These are phyloP conservation scores for Calocybe gangraenosa DNA, from an alignment of 768 basidiomycete genomes.

Conservation along the genomic window DNA sequence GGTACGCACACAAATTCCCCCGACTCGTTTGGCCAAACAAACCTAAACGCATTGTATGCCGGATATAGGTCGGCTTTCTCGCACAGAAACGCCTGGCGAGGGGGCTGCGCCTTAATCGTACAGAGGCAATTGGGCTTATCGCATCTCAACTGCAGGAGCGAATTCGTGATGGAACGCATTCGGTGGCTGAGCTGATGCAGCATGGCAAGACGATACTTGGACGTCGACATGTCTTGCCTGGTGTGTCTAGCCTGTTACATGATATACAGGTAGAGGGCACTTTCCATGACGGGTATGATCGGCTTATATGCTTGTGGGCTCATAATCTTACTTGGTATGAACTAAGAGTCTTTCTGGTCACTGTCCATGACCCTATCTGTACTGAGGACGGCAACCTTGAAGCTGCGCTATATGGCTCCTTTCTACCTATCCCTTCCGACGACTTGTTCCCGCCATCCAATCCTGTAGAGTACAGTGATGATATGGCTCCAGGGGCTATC, in stretches of 20 bases:
- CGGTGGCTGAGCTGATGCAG: constrained; percentile 90
- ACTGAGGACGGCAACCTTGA: constrained; percentile 73
- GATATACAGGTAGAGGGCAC: constrained; percentile 96
- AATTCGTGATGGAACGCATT: constrained; percentile 85
- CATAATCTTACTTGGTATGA: constrained; percentile 1
- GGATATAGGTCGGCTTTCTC: constrained; percentile 68
- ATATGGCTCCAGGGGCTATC: constrained; percentile 71
- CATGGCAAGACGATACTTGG: constrained; percentile 88
- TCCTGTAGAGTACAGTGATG: constrained; percentile 42
- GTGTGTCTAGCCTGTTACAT: constrained; percentile 70
- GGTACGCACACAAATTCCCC: constrained; percentile 29
- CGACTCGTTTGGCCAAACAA: not conserved
- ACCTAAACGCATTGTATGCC: constrained; percentile 2
- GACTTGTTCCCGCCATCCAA: constrained; percentile 59
- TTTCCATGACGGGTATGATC: constrained; percentile 73
- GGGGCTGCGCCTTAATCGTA: constrained; percentile 82
- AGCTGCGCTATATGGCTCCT: constrained; percentile 92
- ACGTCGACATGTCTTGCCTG: constrained; percentile 81
- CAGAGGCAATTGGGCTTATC: constrained; percentile 88
- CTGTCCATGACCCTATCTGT: constrained; percentile 93
- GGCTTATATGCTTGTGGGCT: not conserved
- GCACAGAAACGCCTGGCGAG: constrained; percentile 94
- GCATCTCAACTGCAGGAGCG: constrained; percentile 90
- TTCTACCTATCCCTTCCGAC: constrained; percentile 74
- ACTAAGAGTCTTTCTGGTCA: constrained; percentile 88